Evolutionary conservation across 1,284 basidiomycete species (phyloP), one percentile per base, ranked within the genome.

Genomic region (Trichosporon faecale): DNA sequence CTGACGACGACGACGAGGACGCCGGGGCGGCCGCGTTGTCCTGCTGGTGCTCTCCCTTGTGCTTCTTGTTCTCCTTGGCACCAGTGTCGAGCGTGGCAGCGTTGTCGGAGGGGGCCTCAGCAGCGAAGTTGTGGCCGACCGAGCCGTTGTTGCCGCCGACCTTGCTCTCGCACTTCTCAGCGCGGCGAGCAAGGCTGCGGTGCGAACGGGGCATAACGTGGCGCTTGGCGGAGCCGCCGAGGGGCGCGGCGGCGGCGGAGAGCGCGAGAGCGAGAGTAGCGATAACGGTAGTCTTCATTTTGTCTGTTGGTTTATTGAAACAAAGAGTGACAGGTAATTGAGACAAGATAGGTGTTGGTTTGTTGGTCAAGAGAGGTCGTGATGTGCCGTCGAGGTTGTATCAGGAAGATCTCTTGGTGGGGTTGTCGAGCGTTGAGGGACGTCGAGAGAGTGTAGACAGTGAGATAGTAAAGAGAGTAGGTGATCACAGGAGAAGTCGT

Each of bases 381-480:
- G 49, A 23, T 52, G n/a, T 61, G 57, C 29, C 57, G 57, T 61
- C 57, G 33, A 61, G 57, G 27, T n/a, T 33, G 57, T 33, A 61
- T 61, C 57, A 61, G 29, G 5, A 44, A 16, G 8, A 7, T 61
- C 57, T 61, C 57, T 61, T 33, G 57, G 27, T 27, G 29, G 11
- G 57, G 57, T 29, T 29, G 57, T 61, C 29, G 57, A 61, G 16
- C 57, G 57, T 61, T 18, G 49, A 12, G 49, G 40, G 40, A 44
- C 40, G 40, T 44, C 40, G 40, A 44, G 49, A 52, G 49, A 52
- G 49, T 23, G 49, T 52, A 52, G 49, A 52, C 21, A 61, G 29
- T n/a, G 57, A 61, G 57, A n/a, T 61, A n/a, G 57, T 61, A 61
- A 61, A 33, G 57, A 61, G 57, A 61, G 57, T 57, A 61, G 29